A percentile compares a stretch with the other conserved stretches of the same genome.
Conservation (phyloP, 768 basidiomycete species). For the Trichaptum fuscoviolaceum region DNA sequence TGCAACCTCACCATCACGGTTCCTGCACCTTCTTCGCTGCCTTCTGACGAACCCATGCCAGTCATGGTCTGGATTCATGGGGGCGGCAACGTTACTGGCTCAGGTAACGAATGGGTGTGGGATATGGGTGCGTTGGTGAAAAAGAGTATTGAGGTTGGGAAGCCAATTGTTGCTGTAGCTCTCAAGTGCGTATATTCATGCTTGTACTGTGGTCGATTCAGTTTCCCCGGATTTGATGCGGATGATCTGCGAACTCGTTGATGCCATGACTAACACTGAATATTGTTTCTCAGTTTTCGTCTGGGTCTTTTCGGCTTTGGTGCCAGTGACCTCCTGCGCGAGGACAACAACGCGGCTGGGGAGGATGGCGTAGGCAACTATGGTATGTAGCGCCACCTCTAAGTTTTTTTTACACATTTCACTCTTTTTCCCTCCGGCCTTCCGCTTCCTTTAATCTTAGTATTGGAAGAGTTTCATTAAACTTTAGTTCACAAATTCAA, state of each 20-base stretch:
- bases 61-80: constrained; percentile 89
- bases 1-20: constrained; percentile 62
- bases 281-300: constrained; percentile 54
- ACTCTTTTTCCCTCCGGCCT: background rate
- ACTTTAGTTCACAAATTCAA: background rate
- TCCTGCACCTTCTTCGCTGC: constrained; percentile 60
- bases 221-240: background rate
- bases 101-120: constrained; percentile 72
- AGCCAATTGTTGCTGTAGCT: constrained; percentile 66
- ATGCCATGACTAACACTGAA: constrained; percentile 10
- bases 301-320: constrained; percentile 74
- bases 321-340: constrained; percentile 56
- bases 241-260: constrained; percentile 7
- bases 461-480: background rate
- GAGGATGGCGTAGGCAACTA: constrained; percentile 77
- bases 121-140: constrained; percentile 70
- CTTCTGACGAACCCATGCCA: constrained; percentile 49
- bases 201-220: constrained; percentile 15
- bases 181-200: constrained; percentile 54
- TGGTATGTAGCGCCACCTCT: constrained; percentile 35
- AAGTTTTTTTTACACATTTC: constrained; percentile 7
- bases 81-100: constrained; percentile 64
- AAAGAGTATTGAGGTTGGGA: constrained; percentile 55
- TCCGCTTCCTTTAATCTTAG: constrained; percentile 2
- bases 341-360: constrained; percentile 59